Evolutionary conservation across 257 asterid genomes (phyloP).

Genomic region (Lycium ferocissimum): DNA sequence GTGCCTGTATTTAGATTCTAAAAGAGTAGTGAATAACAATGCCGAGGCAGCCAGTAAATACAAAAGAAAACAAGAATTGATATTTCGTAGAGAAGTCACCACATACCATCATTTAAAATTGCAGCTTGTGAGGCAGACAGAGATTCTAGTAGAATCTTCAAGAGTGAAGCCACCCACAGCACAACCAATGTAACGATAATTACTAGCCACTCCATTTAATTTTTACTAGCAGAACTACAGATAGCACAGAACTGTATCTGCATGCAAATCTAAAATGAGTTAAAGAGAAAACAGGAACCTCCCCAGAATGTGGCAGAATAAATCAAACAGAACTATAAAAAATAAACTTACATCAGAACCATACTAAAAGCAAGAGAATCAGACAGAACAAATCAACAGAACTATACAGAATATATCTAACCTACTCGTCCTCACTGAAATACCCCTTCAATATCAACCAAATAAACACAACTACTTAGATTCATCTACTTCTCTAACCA

Average conservation of each 20-base stretch:
- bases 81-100: background rate
- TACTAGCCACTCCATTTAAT: conserved; percentile 2
- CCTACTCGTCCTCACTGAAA: too few relatives aligned
- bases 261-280: conserved; percentile 11
- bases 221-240: background rate
- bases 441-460: too few relatives aligned
- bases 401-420: too few relatives aligned
- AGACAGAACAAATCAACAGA: too few relatives aligned
- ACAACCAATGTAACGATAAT: conserved; percentile 47
- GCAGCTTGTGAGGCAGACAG: conserved; percentile 45
- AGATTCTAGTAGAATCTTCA: conserved; percentile 55
- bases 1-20: background rate
- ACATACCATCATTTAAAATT: conserved; percentile 54
- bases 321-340: too few relatives aligned
- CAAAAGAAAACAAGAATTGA: conserved; percentile 24
- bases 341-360: too few relatives aligned
- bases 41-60: background rate
- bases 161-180: conserved; percentile 70
- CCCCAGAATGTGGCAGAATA: too few relatives aligned
- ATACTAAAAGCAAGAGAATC: too few relatives aligned
- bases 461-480: too few relatives aligned
- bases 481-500: too few relatives aligned
- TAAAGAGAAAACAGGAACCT: too few relatives aligned
- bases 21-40: background rate
- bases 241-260: conserved; percentile 1